phyloP scores from a whole-genome alignment of 2,329 filamentous ascomycete species.

The Neopestalotiopsis rosae region DNA sequence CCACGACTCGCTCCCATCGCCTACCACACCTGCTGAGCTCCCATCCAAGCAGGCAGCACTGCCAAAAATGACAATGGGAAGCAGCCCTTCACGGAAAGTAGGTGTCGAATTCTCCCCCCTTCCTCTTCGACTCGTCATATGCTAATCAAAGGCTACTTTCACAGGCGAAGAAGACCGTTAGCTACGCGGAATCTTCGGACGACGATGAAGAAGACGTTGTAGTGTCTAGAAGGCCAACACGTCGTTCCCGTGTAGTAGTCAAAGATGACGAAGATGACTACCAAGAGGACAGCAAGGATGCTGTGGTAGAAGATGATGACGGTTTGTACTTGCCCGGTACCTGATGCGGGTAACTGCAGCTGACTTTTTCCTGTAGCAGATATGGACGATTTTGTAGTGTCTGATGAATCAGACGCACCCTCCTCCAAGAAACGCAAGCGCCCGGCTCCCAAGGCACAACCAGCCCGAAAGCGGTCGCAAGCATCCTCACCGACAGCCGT shows the following conservation, averaged over 20 bases:
- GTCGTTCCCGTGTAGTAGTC: slow-evolving; percentile 62
- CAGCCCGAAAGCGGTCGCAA: slow-evolving; percentile 68
- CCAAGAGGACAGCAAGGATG: slow-evolving; percentile 66
- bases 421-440: slow-evolving; percentile 78
- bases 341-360: not conserved
- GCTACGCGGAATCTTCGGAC: slow-evolving; percentile 85
- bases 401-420: slow-evolving; percentile 81
- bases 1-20: slow-evolving; percentile 53
- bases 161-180: slow-evolving; percentile 65
- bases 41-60: slow-evolving; percentile 46
- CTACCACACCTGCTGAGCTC: slow-evolving; percentile 47
- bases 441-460: slow-evolving; percentile 51
- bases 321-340: slow-evolving; percentile 43
- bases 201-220: slow-evolving; percentile 75
- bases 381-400: slow-evolving; percentile 85
- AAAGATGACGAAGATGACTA: slow-evolving; percentile 73
- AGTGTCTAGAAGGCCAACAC: slow-evolving; percentile 45
- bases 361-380: slow-evolving; percentile 53
- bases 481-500: slow-evolving; percentile 49
- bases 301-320: slow-evolving; percentile 67
- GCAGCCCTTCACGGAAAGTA: slow-evolving; percentile 85
- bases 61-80: slow-evolving; percentile 50
- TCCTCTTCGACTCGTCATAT: not conserved
- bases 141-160: not conserved
- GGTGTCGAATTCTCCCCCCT: slow-evolving; percentile 21